Percentiles rank a stretch among this genome's conserved stretches.
Conservation (phyloP, 768 basidiomycete genomes). For the Pleurotus tuber-regium region DNA sequence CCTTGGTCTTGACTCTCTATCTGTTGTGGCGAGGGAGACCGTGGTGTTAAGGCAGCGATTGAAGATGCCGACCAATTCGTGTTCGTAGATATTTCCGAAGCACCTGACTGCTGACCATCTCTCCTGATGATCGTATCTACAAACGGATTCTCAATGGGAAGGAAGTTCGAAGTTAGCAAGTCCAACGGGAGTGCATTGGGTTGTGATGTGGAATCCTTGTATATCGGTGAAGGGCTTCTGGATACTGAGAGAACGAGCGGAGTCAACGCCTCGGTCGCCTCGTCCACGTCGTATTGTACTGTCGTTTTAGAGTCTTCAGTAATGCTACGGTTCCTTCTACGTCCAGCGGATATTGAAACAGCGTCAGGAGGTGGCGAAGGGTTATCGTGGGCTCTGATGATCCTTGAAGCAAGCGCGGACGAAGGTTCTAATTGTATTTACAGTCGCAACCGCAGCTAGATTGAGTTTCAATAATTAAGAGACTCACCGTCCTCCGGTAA, state of each 20-base stretch:
- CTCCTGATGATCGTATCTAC: too few relatives aligned
- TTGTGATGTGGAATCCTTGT: neutral
- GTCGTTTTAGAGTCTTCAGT: neutral
- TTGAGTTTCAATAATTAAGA: neutral
- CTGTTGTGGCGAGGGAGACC: too few relatives aligned
- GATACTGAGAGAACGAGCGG: neutral
- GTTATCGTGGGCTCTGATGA: constrained; percentile 70
- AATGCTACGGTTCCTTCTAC: neutral
- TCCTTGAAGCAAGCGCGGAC: constrained; percentile 60
- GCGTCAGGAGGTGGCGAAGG: constrained; percentile 62
- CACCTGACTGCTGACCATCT: too few relatives aligned
- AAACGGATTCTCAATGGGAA: too few relatives aligned
- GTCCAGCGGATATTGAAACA: neutral
- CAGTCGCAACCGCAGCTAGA: constrained; percentile 11
- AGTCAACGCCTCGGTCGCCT: neutral
- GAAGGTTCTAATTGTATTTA: constrained; percentile 52
- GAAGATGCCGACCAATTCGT: too few relatives aligned
- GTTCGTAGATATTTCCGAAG: too few relatives aligned
- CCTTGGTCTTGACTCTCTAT: too few relatives aligned
- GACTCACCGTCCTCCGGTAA: constrained; percentile 45
- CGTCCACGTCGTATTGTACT: neutral
- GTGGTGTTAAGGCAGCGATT: too few relatives aligned
- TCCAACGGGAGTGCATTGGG: too few relatives aligned
- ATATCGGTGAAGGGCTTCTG: neutral
- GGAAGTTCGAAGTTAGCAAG: too few relatives aligned